phyloP scores from a whole-genome alignment of 306 rosid genomes.

The Trifolium dubium region DNA sequence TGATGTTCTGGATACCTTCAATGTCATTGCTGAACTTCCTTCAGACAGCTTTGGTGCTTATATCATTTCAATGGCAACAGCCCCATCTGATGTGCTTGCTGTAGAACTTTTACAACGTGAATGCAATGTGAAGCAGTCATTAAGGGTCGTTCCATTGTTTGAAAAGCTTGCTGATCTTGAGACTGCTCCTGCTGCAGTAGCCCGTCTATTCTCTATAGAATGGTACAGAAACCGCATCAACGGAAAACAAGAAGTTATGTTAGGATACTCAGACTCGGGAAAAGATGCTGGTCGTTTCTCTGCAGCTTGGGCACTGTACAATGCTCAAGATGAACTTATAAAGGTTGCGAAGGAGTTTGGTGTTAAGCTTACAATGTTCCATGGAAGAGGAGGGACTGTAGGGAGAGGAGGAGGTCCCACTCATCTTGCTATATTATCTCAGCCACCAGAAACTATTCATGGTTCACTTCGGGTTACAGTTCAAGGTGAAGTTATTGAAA shows the following conservation, averaged over 20 bases:
- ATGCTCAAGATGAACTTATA: constrained; percentile 93
- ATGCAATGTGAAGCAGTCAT: constrained; percentile 72
- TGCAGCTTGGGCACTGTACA: constrained; percentile 95
- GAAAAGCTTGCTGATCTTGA: constrained; percentile 95
- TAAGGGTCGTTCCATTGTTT: constrained; percentile 92
- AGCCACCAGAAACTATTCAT: constrained; percentile 95
- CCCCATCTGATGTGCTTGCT: constrained; percentile 95
- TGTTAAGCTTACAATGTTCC: constrained; percentile 94
- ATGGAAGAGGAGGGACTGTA: constrained; percentile 99
- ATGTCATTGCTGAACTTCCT: constrained; percentile 87
- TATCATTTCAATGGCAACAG: constrained; percentile 95
- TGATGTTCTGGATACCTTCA: constrained; percentile 93
- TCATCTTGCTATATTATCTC: constrained; percentile 96
- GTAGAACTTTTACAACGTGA: constrained; percentile 98
- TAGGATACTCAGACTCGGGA: constrained; percentile 98
- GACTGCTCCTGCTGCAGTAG: constrained; percentile 90
- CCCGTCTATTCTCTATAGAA: constrained; percentile 87
- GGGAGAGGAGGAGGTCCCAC: constrained; percentile 99
- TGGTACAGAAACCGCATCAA: constrained; percentile 90
- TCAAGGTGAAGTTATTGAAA: constrained; percentile 98
- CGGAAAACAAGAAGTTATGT: constrained; percentile 98
- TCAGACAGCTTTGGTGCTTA: constrained; percentile 93
- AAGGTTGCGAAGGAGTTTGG: constrained; percentile 87
- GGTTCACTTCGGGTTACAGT: constrained; percentile 97
- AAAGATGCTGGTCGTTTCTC: constrained; percentile 98